A percentile compares a stretch with the other conserved stretches of the same genome.
phyloP scores from a whole-genome alignment of 768 basidiomycete species.

The Amanita exitialis region DNA sequence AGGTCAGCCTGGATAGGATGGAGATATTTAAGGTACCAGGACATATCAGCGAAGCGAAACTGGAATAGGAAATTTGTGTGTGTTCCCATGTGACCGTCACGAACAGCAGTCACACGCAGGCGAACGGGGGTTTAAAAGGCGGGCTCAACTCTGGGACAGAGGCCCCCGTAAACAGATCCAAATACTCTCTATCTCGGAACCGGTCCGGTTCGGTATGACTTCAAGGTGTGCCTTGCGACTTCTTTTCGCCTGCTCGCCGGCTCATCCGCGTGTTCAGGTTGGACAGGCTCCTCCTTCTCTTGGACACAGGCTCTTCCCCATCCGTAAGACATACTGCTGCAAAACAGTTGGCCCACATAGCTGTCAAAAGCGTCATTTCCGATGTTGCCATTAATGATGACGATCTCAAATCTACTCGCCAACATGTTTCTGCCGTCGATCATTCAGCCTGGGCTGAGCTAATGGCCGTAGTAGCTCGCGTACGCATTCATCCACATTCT shows the following conservation, averaged over 20 bases:
- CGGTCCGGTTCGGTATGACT: constrained; percentile 65
- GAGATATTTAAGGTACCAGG: constrained; percentile 6
- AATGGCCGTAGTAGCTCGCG: constrained; percentile 83
- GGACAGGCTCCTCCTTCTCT: constrained; percentile 91
- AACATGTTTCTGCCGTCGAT: constrained; percentile 50
- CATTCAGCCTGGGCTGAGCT: constrained; percentile 84
- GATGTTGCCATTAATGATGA: constrained; percentile 73
- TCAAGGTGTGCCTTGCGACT: constrained; percentile 42
- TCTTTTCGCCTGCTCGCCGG: not conserved
- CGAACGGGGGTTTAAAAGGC: constrained; percentile 59
- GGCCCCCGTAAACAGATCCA: constrained; percentile 42
- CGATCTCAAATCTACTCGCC: constrained; percentile 55
- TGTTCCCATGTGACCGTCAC: constrained; percentile 30
- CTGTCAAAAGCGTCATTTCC: constrained; percentile 73
- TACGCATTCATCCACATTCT: constrained; percentile 23
- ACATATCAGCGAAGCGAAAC: not conserved
- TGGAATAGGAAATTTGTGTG: not conserved
- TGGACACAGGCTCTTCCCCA: constrained; percentile 89
- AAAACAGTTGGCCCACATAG: constrained; percentile 89
- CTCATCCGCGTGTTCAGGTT: constrained; percentile 40
- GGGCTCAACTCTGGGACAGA: constrained; percentile 34
- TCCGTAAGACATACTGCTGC: constrained; percentile 93
- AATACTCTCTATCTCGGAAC: constrained; percentile 25
- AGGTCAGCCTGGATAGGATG: not conserved
- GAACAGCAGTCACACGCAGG: constrained; percentile 22